Base-by-base conservation (phyloP, 2,329 filamentous ascomycete species). In the Blastomyces gilchristii region DNA sequence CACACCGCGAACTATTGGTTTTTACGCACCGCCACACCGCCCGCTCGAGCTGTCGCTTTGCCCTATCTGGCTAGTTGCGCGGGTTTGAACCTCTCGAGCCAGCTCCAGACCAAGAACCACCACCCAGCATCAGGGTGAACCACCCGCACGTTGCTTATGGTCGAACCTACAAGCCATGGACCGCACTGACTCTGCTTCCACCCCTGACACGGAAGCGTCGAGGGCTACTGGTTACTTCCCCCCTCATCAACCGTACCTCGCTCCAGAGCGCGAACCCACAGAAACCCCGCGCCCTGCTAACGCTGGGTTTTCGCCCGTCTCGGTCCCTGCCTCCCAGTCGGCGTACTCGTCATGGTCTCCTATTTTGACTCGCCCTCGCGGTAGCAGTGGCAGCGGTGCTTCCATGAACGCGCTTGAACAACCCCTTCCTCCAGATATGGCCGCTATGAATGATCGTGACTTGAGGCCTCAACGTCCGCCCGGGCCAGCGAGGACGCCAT, bases 401-500 rank as follows among this genome's bases (percentile, higher is more conserved):
- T 76, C 69, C 22, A 58, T 47, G 54, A 45, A 54, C 43, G 61
- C 56, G 71, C 80, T 75, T 74, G 82, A 76, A 22, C 72, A 72
- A 58, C 63, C 65, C 37, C 64, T 65, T 37, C 67, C 70, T 37
- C 61, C 70, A 22, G 74, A 75, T 62, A 71, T 68, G 54, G 64
- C 68, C 57, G 66, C 70, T 16, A 67, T 72, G 57, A 43, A 69
- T 12, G 70, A 73, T 8, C 70, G 67, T 58, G 78, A 78, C 18
- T 62, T 71, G 62, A 79, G 87, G 69, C 81, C 83, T 34, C 85
- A 88, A 69, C 83, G 89, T 67, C 88, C 89, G 18, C 82, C 83
- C 6, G 86, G 81, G 31, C 88, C 89, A 22, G 82, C 83, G 62
- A 82, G 89, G 70, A 91, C 88, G 4, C 88, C 88, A 0, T 93